Evolutionary conservation across 2,329 filamentous ascomycete genomes (phyloP).

Genomic region (Trichothecium roseum): DNA sequence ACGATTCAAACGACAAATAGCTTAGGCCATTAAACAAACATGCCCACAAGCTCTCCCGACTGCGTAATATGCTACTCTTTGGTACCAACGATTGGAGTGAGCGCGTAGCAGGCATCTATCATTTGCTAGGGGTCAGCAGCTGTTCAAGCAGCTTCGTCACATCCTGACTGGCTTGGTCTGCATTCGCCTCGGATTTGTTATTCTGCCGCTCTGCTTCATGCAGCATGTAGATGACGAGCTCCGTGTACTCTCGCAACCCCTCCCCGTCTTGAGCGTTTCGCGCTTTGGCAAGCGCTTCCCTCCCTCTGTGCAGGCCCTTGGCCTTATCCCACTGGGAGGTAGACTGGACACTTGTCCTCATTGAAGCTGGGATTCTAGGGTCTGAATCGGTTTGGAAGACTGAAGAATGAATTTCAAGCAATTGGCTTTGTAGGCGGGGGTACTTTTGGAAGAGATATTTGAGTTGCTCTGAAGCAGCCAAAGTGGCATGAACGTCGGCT

Average conservation of each 20-base stretch:
- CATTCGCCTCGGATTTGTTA: too few relatives aligned
- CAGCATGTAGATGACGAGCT: conserved; percentile 42
- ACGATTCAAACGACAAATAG: conserved; percentile 29
- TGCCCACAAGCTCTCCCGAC: too few relatives aligned
- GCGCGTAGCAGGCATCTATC: too few relatives aligned
- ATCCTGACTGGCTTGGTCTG: too few relatives aligned
- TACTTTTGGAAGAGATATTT: conserved; percentile 40
- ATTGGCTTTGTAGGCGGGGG: conserved; percentile 34
- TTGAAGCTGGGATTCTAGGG: conserved; percentile 17
- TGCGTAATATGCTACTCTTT: too few relatives aligned
- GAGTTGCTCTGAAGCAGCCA: conserved; percentile 41
- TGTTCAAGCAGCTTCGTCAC: too few relatives aligned
- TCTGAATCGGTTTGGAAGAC: conserved; percentile 29
- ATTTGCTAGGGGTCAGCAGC: too few relatives aligned
- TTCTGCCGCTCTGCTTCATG: too few relatives aligned
- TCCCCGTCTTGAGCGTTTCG: conserved; percentile 45
- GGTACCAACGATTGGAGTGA: too few relatives aligned
- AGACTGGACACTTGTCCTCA: conserved; percentile 19
- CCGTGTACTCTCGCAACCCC: conserved; percentile 49
- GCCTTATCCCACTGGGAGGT: conserved; percentile 45
- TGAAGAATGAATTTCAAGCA: conserved; percentile 37
- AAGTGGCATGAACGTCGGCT: conserved; percentile 4
- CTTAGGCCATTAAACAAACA: too few relatives aligned
- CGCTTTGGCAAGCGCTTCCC: conserved; percentile 40
- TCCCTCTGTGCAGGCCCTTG: conserved; percentile 44